Base-by-base conservation (phyloP, 1,284 basidiomycete species). In the Sparassis latifolia region DNA sequence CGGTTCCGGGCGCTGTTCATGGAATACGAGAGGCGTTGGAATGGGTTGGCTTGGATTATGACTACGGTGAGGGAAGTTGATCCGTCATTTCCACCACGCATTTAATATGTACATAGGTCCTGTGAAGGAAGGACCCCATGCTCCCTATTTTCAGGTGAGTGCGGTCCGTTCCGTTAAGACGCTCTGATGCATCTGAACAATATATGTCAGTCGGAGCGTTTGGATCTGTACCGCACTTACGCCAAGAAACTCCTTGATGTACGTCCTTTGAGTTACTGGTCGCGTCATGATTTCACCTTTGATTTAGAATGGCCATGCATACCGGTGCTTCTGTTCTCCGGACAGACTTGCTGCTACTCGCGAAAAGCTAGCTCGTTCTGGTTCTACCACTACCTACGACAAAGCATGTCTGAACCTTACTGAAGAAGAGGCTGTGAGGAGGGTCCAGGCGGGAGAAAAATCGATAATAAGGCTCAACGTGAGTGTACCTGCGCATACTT, bases 41-140 rank as follows among this genome's bases (percentile, higher is more conserved):
- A 32, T 99, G 97, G 97, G 90, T 94, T n/a, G 92, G 93, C 3
- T 69, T 99, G 31, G 77, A 91, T 4, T 97, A 91, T 65, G 93
- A 98, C 66, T 90, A 89, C 71, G 96, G 96, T 86, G 55, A 52
- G 70, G 61, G 12, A 28, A 27, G 30, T 10, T 4, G 27, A 28
- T n/a, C 12, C 33, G 5, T 40, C 32, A 42, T 40, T 5, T 39
- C 30, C 29, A 33, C 45, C 4, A 6, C 27, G 29, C 38, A 10
- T 10, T 31, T 28, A n/a, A 41, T 48, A 38, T 20, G 20, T 33
- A 52, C 37, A 29, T 50, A 92, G 90, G 92, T 47, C 91, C 92
- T 1, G 86, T 80, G n/a, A 77, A 74, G 47, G 79, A 74, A 43
- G 89, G 88, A 0, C 79, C 80, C 1, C 80, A 88, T 60, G 83